Evolutionary conservation across 306 rosid species (phyloP).

Genomic region (Bauhinia variegata): DNA sequence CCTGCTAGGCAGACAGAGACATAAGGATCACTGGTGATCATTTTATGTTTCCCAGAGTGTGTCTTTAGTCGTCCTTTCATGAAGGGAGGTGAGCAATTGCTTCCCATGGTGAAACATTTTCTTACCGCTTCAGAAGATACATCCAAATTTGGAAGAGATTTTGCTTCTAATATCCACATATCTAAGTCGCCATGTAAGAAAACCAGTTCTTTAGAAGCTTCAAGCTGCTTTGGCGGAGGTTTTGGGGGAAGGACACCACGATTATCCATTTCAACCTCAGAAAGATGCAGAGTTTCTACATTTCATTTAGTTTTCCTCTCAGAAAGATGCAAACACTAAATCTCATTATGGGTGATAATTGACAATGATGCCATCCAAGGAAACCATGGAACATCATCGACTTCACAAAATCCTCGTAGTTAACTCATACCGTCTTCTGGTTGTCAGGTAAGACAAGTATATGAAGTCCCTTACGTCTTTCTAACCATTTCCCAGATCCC

Average conservation of each 20-base stretch:
- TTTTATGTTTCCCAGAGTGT: constrained; percentile 44
- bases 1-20: constrained; percentile 67
- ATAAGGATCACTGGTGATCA: constrained; percentile 79
- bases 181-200: constrained; percentile 73
- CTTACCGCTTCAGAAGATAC: constrained; percentile 59
- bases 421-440: constrained; percentile 10
- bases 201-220: constrained; percentile 28
- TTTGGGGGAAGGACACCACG: constrained; percentile 3
- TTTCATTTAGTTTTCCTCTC: not conserved
- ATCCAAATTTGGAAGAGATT: constrained; percentile 78
- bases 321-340: not conserved
- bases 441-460: not conserved
- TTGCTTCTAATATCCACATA: constrained; percentile 68
- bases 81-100: constrained; percentile 48
- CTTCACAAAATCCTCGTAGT: not conserved
- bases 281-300: constrained; percentile 23
- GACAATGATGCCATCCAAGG: not conserved
- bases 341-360: not conserved
- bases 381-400: constrained; percentile 1
- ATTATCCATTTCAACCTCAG: constrained; percentile 44
- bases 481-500: constrained; percentile 16
- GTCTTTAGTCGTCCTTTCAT: constrained; percentile 43
- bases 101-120: constrained; percentile 59
- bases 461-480: constrained; percentile 9
- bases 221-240: constrained; percentile 10